Evolutionary conservation across 495 filamentous ascomycete species (phyloP), one percentile per base, ranked within the genome.

Genomic region (Paragyromitra xinjiangensis): DNA sequence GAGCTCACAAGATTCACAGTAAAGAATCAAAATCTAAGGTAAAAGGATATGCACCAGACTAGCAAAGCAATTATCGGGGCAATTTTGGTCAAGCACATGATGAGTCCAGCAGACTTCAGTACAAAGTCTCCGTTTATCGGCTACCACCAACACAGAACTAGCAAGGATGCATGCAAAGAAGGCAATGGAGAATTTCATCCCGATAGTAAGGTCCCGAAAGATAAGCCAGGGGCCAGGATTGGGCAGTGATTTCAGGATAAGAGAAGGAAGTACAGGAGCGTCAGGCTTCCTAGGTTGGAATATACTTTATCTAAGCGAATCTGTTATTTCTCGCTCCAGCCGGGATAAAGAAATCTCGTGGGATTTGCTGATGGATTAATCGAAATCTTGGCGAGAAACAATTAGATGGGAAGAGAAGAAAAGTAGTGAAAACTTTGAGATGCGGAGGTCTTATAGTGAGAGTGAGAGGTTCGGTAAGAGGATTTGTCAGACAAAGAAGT

Each of bases 101-200:
- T 79, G 19, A 19, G 75, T 66, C 77, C 74, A 79, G 53, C 74
- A 78, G 22, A 79, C 53, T 22, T 78, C 58, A 7, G 59, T 71
- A 11, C 77, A 78, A 44, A 79, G 44, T 66, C 65, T 65, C 34
- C 22, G 50, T 39, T 79, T 77, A 71, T 77, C 45, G 22, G 65
- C 74, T 24, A 37, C 24, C 51, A 78, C 40, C n/a, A 71, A 39
- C 22, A 29, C 19, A 48, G 62, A 64, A 6, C 51, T 7, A 34
- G 26, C 19, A 51, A 65, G n/a, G 6, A 78, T 12, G 19, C 71
- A 40, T 53, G 44, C 8, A 26, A 19, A 40, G 19, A 71, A 34
- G 9, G 24, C 62, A 9, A 65, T 39, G 34, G 24, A 64, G 3
- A 4, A 19, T 19, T 72, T 62, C 74, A 78, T 79, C 4, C 50